Base-by-base conservation (phyloP, 2,329 filamentous ascomycete species). In the Clonostachys solani region DNA sequence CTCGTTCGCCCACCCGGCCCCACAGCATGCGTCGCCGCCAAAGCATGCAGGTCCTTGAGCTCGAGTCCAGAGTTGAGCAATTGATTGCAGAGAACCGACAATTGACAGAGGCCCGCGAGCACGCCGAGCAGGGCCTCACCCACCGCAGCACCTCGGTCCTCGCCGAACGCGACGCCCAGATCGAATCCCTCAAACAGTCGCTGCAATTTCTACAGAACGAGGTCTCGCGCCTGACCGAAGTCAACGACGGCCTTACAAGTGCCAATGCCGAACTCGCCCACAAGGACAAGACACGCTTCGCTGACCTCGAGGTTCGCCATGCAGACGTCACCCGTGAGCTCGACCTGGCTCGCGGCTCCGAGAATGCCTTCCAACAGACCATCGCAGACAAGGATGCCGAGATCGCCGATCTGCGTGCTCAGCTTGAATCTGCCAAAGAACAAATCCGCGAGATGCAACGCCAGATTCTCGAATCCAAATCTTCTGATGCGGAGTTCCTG, bases 11-110 rank as follows among this genome's bases (percentile, higher is more conserved):
- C 47, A 95, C 90, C 57, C 85, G 92, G 68, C 92, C 94, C 59
- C 90, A 92, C 62, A 96, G 91, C 75, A 88, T 99, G 81, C 92
- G 92, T 59, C 92, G 92, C 64, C 89, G 92, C 63, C 94, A 96
- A 70, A 97, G 92, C 77, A 92, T 97, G 85, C 92, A 97, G 71
- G 84, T 92, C 47, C 84, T 97, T 51, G 92, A 99, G 60, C 84
- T 99, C 62, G 91, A 97, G 73, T 77, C 81, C 50, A 83, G 81
- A 60, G 80, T 99, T 58, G 90, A 96, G 57, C 86, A 92, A 66
- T 77, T 99, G 54, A 75, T 87, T 38, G 83, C 86, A 18, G 92
- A 99, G 65, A 97, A 97, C 62, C 84, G 86, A 48, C 73, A 83
- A 52, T 82, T 99, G 29, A 77, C 82, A 56, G 86, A 92, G 43